Evolutionary conservation across 2,329 filamentous ascomycete species (phyloP).

Genomic region (Didymella pomorum): DNA sequence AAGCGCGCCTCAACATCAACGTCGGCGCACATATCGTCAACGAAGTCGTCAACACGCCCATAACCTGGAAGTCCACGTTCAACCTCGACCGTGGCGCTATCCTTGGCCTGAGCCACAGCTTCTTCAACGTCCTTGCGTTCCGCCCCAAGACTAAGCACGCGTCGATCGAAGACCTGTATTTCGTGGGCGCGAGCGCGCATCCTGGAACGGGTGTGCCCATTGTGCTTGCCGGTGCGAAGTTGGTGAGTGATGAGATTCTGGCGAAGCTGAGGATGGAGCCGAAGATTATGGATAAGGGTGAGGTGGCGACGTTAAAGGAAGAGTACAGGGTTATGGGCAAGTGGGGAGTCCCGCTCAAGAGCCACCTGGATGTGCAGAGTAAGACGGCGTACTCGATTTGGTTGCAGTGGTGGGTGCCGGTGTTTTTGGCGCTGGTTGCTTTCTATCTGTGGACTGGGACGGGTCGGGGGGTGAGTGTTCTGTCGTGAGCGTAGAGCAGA

Average conservation of each 20-base stretch:
- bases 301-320: conserved; percentile 14
- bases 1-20: conserved; percentile 65
- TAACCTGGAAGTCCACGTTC: conserved; percentile 71
- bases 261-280: conserved; percentile 39
- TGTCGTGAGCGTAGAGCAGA: conserved; percentile 12
- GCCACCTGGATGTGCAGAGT: conserved; percentile 18
- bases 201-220: conserved; percentile 80
- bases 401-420: conserved; percentile 20
- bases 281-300: conserved; percentile 20
- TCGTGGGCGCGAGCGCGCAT: conserved; percentile 78
- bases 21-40: conserved; percentile 62
- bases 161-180: conserved; percentile 65
- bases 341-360: conserved; percentile 12
- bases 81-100: conserved; percentile 80
- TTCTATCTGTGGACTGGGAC: conserved; percentile 17
- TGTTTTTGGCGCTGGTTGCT: conserved; percentile 10
- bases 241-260: conserved; percentile 65
- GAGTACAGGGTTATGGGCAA: conserved; percentile 20
- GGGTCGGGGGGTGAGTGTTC: conserved; percentile 5
- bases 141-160: conserved; percentile 66
- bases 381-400: conserved; percentile 21
- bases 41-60: conserved; percentile 72
- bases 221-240: conserved; percentile 72
- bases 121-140: conserved; percentile 76
- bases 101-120: conserved; percentile 73